Base-by-base conservation (phyloP, 495 filamentous ascomycete species). In the Tuber microsphaerosporum region DNA sequence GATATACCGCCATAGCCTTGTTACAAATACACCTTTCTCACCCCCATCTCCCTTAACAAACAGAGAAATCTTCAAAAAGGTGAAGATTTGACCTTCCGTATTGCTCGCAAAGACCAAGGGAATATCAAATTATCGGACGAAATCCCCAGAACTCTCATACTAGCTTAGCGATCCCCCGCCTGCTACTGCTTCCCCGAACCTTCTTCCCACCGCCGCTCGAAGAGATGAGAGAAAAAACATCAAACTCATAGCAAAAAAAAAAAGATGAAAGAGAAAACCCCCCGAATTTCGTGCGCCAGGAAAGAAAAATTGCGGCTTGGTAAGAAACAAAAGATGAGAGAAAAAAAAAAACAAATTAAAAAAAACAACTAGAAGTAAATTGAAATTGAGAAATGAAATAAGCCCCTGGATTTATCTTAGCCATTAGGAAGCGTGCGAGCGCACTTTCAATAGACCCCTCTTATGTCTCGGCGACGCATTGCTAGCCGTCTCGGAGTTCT, bases 381-480 rank as follows among this genome's bases (percentile, higher is more conserved):
- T 65, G n/a, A 65, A 56, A 26, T 6, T 16, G 31, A 56, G 22
- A 56, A 31, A 65, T 65, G 12, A 31, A 31, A 65, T 12, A 10
- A 65, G 26, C 56, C n/a, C n/a, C 56, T 6, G 1, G 56, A 31
- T 31, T 6, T 10, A 65, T 65, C 56, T 17, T 31, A 10, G 26
- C 56, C 12, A 65, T 65, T 17, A 65, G 12, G 56, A 65, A 31
- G 56, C 56, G 26, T 31, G 56, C 26, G 56, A 65, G 26, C 56
- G 56, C 56, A 65, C 56, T 65, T 79, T 82, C 74, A 81, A 71
- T 16, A 82, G 73, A 39, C 77, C 79, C 45, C 76, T 75, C 39
- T 74, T 79, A 31, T 81, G 75, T 44, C 81, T 81, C 0, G 80
- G 80, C 37, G 80, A 82, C 31, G 74, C 80, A n/a, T 75, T 82